Base-by-base conservation (phyloP, 148 eudicot species). In the Nepenthes mirabilis region DNA sequence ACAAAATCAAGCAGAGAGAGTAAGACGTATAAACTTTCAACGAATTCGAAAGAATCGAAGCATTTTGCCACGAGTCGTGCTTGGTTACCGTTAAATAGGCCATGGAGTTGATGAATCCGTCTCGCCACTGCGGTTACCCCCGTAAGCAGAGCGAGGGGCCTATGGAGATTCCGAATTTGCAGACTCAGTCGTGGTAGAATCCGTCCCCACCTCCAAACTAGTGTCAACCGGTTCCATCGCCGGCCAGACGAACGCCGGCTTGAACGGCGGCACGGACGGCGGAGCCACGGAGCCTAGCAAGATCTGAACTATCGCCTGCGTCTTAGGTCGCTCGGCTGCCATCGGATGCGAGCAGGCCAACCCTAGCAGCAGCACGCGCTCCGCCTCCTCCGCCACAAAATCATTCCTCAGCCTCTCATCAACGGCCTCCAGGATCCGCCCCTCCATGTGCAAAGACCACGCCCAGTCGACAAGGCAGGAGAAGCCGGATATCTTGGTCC, bases 211-310 rank as follows among this genome's bases (percentile, higher is more conserved):
- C 5, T 74, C 75, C 6, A 65, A 56, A 34, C 68, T 68, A 50
- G 69, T 64, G 37, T 69, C 87, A 0, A 55, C 66, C 37, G 84
- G 79, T 1, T 70, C 77, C 81, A 72, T 65, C 5, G 89, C 54
- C 0, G 90, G 87, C 97, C 89, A 87, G 34, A 83, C 66, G 35
- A 91, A 87, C 2, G 91, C 56, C 3, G 97, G 97, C 72, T 85
- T 87, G 68, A 81, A 71, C 0, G 79, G 73, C 11, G 88, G 95
- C 9, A 91, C 90, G 1, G 11, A 0, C 0, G 95, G 95, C 37
- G 63, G 73, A 0, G 81, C 58, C 57, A 73, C 55, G 2, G 78
- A 65, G 11, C 95, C 97, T 0, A 78, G 70, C 58, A 91, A 36
- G 11, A 87, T 87, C 66, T 84, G 95, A 33, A 75, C 52, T 10